phyloP scores from a whole-genome alignment of 805 yeast species.

The Metschnikowia vanudenii region DNA sequence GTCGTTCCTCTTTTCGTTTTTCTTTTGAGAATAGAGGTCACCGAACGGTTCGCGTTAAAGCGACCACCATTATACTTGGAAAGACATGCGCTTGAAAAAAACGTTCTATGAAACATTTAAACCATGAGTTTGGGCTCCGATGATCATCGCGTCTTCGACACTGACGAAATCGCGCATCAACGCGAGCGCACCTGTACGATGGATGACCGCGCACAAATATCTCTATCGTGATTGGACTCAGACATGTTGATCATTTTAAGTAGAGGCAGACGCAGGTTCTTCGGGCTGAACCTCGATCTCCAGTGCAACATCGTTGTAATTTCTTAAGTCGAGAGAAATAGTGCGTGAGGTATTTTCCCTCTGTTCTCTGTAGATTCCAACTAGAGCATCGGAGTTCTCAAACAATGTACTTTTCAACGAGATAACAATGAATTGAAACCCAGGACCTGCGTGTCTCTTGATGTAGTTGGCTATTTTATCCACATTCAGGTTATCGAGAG shows the following conservation, averaged over 20 bases:
- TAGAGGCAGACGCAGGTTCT: slow-evolving; percentile 1
- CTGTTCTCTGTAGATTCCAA: slow-evolving; percentile 89
- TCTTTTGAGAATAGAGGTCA: slow-evolving; percentile 1
- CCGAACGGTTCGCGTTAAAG: not conserved
- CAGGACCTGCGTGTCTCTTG: slow-evolving; percentile 66
- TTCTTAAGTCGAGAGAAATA: slow-evolving; percentile 67
- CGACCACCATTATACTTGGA: not conserved
- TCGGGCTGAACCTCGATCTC: slow-evolving; percentile 6
- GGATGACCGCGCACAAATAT: not conserved
- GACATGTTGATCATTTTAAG: not conserved
- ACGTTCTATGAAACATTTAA: not conserved
- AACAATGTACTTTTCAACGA: slow-evolving; percentile 84
- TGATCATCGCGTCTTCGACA: not conserved
- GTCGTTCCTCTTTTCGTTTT: slow-evolving; percentile 32
- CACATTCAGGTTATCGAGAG: slow-evolving; percentile 87
- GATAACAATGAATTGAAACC: slow-evolving; percentile 88
- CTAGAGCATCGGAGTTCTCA: slow-evolving; percentile 85
- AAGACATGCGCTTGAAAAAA: not conserved
- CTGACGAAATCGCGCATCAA: not conserved
- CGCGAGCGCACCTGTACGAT: not conserved
- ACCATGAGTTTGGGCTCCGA: not conserved
- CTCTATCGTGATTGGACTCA: not conserved
- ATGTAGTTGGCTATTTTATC: slow-evolving; percentile 85
- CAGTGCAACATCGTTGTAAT: slow-evolving; percentile 34
- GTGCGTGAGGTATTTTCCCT: slow-evolving; percentile 68